Base-by-base conservation (phyloP, 2,329 filamentous ascomycete genomes). In the Alternaria sp. region DNA sequence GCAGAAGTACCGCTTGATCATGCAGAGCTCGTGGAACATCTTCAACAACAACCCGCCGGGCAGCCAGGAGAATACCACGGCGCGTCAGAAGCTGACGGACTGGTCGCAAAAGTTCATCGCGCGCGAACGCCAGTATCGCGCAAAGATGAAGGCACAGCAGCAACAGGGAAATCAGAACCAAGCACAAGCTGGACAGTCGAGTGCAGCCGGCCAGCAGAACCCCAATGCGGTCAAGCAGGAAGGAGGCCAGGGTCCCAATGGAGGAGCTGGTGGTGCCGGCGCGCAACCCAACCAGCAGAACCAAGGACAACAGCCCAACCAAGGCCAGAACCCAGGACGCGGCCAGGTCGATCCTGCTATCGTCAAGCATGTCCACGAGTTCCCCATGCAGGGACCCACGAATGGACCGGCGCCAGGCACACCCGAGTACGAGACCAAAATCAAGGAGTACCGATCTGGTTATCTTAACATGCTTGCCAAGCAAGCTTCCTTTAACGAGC, bases 1-100 rank as follows among this genome's bases (percentile, higher is more conserved):
- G 77, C 77, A 82, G 47, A 83, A 86, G 67, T 88, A 88, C 71
- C 85, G 84, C 61, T 78, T 82, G 52, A 80, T 85, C 19, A 83
- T 89, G 65, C 81, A 83, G 60, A 83, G 81, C 64, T 81, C 87
- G 54, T 89, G 87, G 86, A 82, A 83, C 28, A 76, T 82, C 30
- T 79, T 86, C 54, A 83, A 86, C 62, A 82, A 73, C 45, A 82
- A 82, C 44, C 81, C 85, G 12, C 77, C 80, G 32, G 83, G 84
- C 57, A 85, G 81, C 55, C 73, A 80, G 2, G 83, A 87, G 62
- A 84, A 87, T 68, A 81, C 81, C 59, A 78, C 79, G 45, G 86
- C 84, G 12, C 83, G 85, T 54, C 77, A 81, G 26, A 86, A 85
- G 66, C 81, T 89, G 19, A 80, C 83, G 13, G 81, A 85, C 62